Evolutionary conservation across 2,329 filamentous ascomycete species (phyloP), one percentile per base, ranked within the genome.

Genomic region (Aspergillus alliaceus): DNA sequence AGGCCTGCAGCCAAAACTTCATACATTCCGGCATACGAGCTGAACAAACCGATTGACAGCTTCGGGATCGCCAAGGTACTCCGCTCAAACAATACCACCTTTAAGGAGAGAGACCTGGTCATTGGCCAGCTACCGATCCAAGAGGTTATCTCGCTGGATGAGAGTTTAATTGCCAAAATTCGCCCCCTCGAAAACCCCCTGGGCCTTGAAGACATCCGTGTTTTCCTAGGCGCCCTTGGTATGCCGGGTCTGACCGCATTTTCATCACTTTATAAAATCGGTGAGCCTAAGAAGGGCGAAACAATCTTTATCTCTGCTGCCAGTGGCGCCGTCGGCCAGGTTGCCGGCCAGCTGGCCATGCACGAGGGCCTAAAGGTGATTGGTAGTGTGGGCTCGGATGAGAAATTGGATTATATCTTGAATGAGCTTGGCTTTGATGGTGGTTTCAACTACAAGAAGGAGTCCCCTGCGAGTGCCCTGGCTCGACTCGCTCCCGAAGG

Each of bases 361-460:
- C 85, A 87, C 59, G 87, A 93, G 73, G 91, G 91, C 2, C 75
- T 95, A 56, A 87, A 76, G 40, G 91, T 96, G 35, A 88, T 96
- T 60, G 91, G 91, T n/a, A 90, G 86, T 51, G 90, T 91, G 9
- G 91, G 91, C 3, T 86, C 86, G 20, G 88, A 93, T 68, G 87
- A 89, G 68, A 96, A 96, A 80, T 80, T 92, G 24, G 84, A 89
- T 18, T 95, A 86, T 72, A 89, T 91, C 71, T 78, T 74, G 55
- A 85, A 88, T 53, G 86, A 89, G 48, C 82, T 92, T 34, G 80
- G 81, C 24, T 92, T 91, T 69, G 87, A 91, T 67, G 82, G 74
- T 14, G 91, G 87, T 7, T 95, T 93, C 66, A 95, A 96, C 81
- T 96, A 96, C 82, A 93, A 95, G 83, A 92, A 85, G 64, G 90